These are phyloP conservation scores for Saccharomyces paradoxus DNA, from an alignment of 805 yeast genomes.

Conservation along the genomic window DNA sequence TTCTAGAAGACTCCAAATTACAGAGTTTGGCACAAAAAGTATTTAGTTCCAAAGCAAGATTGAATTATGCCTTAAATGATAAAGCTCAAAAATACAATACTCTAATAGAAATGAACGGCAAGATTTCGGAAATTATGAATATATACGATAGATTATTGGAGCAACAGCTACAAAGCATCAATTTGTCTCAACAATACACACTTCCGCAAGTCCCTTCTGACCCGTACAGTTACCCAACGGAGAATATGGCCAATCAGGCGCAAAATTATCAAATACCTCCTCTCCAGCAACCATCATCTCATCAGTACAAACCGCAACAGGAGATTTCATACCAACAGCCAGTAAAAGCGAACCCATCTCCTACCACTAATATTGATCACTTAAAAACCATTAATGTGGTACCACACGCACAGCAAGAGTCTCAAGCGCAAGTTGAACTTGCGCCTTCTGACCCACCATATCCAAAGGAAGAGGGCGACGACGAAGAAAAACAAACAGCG, in stretches of 20 bases:
- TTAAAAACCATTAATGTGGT: not conserved
- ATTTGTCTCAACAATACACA: constrained; percentile 25
- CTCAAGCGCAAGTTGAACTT: not conserved
- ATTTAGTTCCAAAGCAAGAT: constrained; percentile 56
- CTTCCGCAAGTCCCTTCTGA: constrained; percentile 22
- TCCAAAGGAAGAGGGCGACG: constrained; percentile 19
- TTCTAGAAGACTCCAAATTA: constrained; percentile 28
- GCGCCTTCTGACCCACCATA: constrained; percentile 25
- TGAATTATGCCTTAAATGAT: constrained; percentile 50
- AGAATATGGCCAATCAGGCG: constrained; percentile 6
- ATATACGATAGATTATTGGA: constrained; percentile 74
- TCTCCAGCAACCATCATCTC: constrained; percentile 6
- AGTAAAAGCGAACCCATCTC: constrained; percentile 1
- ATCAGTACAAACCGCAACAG: constrained; percentile 6
- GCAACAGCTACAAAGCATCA: constrained; percentile 37
- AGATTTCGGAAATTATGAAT: constrained; percentile 64
- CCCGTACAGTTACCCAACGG: constrained; percentile 12
- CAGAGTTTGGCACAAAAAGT: constrained; percentile 47
- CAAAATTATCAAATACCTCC: constrained; percentile 7
- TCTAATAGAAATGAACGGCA: constrained; percentile 65
- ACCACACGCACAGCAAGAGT: not conserved
- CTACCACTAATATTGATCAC: not conserved
- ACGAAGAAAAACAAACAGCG: not conserved
- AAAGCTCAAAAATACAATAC: constrained; percentile 55
- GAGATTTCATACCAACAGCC: constrained; percentile 6